Evolutionary conservation across 2,329 filamentous ascomycete genomes (phyloP), one percentile per base, ranked within the genome.

Genomic region (Pseudogymnoascus sp.): DNA sequence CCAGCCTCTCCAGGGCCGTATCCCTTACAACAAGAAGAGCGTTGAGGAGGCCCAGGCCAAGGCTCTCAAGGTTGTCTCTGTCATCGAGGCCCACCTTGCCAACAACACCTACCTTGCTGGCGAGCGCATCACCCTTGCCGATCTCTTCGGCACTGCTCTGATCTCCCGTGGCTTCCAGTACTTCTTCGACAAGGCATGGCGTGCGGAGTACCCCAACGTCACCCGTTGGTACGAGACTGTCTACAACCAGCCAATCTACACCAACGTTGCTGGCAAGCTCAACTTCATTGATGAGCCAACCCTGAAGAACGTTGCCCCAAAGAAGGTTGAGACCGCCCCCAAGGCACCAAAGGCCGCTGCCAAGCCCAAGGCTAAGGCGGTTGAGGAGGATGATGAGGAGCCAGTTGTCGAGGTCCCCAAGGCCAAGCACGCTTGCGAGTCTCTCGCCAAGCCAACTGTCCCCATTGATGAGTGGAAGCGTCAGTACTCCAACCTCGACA

Each of bases 391-490:
- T 64, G 84, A 86, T 62, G 83, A 86, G 66, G 81, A 84, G 67
- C 80, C 80, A 59, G 73, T 76, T 64, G 74, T 74, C 60, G 77
- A 82, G 63, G 84, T 86, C 66, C 90, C 91, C 74, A 97, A 97
- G 87, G 79, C 92, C 75, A 99, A 97, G 89, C 94, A 99, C 83
- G 92, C 94, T 70, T 84, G 96, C 68, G 93, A 96, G 77, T 77
- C 85, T 69, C 89, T 97, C 62, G 86, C 87, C 73, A 88, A 87
- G 75, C 81, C 94, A 65, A 86, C 87, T 63, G 84, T 96, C 74
- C 82, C 88, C 70, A 84, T 99, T 63, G 94, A 99, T 75, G 94
- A 99, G 80, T 96, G 88, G 90, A 99, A 99, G 89, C 92, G 94
- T 74, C 87, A 90, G 78, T 99, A 96, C 87, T 99, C 94, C 73